phyloP scores from a whole-genome alignment of 140 eudicot genomes.

The Stevia rebaudiana region DNA sequence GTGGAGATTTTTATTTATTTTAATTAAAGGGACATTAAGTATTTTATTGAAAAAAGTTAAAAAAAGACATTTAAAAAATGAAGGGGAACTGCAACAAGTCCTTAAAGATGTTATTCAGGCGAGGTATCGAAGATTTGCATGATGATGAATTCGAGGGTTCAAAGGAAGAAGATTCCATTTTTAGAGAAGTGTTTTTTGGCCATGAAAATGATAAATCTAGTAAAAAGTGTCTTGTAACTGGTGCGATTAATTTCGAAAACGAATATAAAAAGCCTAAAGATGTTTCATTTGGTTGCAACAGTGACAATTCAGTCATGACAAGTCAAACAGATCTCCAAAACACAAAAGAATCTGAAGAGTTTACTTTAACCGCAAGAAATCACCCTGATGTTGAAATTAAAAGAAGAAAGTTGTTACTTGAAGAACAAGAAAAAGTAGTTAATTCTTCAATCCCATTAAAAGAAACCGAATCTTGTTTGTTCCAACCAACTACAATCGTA shows the following conservation, averaged over 20 bases:
- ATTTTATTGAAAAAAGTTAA: constrained; percentile 8
- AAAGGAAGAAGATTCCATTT: constrained; percentile 52
- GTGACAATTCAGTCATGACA: constrained; percentile 57
- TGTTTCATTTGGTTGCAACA: constrained; percentile 41
- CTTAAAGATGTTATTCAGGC: constrained; percentile 41
- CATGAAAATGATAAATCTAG: constrained; percentile 33
- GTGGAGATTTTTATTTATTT: constrained; percentile 18
- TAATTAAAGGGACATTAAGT: constrained; percentile 9
- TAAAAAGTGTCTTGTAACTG: constrained; percentile 53
- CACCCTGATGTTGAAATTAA: constrained; percentile 37
- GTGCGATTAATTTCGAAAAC: constrained; percentile 40
- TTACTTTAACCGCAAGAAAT: constrained; percentile 20
- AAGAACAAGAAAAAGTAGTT: constrained; percentile 36
- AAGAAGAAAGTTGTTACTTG: constrained; percentile 50
- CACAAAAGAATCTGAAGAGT: constrained; percentile 32
- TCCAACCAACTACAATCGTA: constrained; percentile 31
- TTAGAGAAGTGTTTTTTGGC: constrained; percentile 60
- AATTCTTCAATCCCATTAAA: constrained; percentile 39
- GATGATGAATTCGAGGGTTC: constrained; percentile 85
- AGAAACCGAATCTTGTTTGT: constrained; percentile 33
- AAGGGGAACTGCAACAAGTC: constrained; percentile 37
- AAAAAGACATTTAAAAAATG: constrained; percentile 18
- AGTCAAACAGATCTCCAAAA: constrained; percentile 37
- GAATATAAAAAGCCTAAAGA: constrained; percentile 37
- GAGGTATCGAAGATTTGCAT: constrained; percentile 57